Conservation (phyloP, 2,329 filamentous ascomycete genomes). For the Hypoxylon rubiginosum region DNA sequence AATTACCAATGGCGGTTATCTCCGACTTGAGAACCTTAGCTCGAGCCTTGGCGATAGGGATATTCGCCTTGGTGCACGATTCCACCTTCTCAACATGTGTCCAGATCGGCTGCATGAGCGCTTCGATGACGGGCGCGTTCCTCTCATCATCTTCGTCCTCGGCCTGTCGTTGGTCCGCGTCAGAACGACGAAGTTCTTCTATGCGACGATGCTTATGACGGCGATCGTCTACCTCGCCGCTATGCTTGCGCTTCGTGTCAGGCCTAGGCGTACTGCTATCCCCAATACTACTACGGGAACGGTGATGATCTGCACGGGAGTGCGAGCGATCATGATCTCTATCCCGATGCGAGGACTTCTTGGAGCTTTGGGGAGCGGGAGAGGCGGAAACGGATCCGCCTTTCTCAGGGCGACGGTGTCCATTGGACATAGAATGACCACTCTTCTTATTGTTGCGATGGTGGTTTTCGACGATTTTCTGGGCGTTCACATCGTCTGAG, state of each 20-base stretch:
- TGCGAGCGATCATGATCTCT: constrained; percentile 60
- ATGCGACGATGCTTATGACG: constrained; percentile 66
- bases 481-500: constrained; percentile 79
- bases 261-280: constrained; percentile 66
- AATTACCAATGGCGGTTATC: constrained; percentile 54
- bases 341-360: constrained; percentile 63
- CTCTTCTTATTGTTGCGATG: constrained; percentile 93
- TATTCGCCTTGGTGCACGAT: constrained; percentile 52
- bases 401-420: constrained; percentile 71
- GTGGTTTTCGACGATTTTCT: constrained; percentile 88
- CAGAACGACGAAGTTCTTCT: constrained; percentile 58
- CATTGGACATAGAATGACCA: constrained; percentile 64
- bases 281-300: constrained; percentile 64
- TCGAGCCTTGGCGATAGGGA: constrained; percentile 52
- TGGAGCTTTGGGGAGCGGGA: constrained; percentile 70
- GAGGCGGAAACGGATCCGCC: constrained; percentile 76
- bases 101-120: constrained; percentile 54
- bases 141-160: constrained; percentile 58
- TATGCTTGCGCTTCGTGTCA: constrained; percentile 73
- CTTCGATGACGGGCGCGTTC: constrained; percentile 51
- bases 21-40: constrained; percentile 53
- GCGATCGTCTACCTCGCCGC: constrained; percentile 65
- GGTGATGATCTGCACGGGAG: constrained; percentile 62
- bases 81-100: constrained; percentile 51
- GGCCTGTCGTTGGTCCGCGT: constrained; percentile 53